Evolutionary conservation across 73 alveolate genomes (phyloP).

Genomic region (Effrenium voratum): DNA sequence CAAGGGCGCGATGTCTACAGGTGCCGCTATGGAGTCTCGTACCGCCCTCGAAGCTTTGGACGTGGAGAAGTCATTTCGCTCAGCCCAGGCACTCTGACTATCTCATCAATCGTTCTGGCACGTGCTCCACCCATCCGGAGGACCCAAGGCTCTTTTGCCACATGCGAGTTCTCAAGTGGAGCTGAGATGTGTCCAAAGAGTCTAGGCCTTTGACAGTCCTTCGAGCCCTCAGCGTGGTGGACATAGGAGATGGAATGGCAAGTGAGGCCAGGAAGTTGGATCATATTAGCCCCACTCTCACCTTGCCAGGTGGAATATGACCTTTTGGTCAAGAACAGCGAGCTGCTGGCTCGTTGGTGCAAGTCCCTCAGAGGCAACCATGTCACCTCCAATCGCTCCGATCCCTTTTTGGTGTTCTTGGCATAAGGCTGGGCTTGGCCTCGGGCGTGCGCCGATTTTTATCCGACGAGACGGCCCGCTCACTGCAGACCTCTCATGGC

Average conservation of each 20-base stretch:
- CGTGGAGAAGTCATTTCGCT: background rate
- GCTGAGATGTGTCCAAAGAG: too few species aligned
- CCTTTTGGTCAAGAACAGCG: conserved; percentile 19
- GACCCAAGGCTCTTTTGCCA: conserved; percentile 23
- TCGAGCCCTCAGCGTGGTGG: conserved; percentile 55
- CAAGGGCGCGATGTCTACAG: conserved; percentile 31
- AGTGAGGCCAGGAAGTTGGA: conserved; percentile 11
- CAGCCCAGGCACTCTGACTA: background rate
- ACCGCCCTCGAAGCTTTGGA: background rate
- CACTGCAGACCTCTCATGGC: conserved; percentile 47
- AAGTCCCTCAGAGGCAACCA: too few species aligned
- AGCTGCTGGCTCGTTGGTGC: conserved; percentile 56
- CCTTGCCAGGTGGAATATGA: conserved; percentile 22
- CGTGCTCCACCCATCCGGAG: conserved; percentile 32
- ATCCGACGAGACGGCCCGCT: conserved; percentile 25
- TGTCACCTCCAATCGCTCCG: too few species aligned
- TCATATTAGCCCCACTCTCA: background rate
- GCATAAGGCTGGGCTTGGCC: conserved; percentile 7
- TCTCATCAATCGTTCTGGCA: conserved; percentile 16
- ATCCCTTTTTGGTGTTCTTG: too few species aligned
- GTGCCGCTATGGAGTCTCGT: conserved; percentile 26
- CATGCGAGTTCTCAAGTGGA: background rate
- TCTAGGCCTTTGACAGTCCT: conserved; percentile 7
- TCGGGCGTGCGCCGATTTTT: conserved; percentile 44
- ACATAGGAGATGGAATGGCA: background rate